These are phyloP conservation scores for Peronospora belbahrii DNA, from an alignment of 352 stramenopile genomes.

Conservation along the genomic window DNA sequence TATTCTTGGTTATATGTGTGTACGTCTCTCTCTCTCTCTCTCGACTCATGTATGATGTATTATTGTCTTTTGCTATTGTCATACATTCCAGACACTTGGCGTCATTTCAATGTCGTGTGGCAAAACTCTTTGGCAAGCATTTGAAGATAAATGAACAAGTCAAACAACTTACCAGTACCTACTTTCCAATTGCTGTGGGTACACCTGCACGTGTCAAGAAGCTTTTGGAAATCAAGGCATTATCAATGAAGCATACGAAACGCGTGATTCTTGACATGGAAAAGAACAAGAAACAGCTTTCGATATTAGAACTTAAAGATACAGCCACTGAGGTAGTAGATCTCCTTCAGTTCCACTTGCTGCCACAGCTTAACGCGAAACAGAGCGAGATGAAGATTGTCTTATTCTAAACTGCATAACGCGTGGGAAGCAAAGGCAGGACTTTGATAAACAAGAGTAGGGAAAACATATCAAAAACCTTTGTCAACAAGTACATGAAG, in stretches of 20 bases:
- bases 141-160: slow-evolving; percentile 87
- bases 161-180: slow-evolving; percentile 63
- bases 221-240: slow-evolving; percentile 61
- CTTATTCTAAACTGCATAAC: slow-evolving; percentile 78
- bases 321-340: slow-evolving; percentile 76
- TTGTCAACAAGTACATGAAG: too few species aligned
- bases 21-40: too few species aligned
- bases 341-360: slow-evolving; percentile 66
- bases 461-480: too few species aligned
- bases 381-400: slow-evolving; percentile 59
- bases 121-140: slow-evolving; percentile 95
- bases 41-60: too few species aligned
- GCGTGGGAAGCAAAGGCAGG: too few species aligned
- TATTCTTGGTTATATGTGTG: background rate
- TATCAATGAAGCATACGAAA: slow-evolving; percentile 74
- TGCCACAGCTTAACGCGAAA: slow-evolving; percentile 41
- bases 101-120: slow-evolving; percentile 86
- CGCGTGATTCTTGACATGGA: slow-evolving; percentile 82
- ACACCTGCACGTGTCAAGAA: slow-evolving; percentile 74
- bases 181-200: slow-evolving; percentile 71
- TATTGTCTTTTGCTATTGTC: background rate
- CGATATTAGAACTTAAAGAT: slow-evolving; percentile 78
- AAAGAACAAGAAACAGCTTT: slow-evolving; percentile 84
- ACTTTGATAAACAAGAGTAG: too few species aligned
- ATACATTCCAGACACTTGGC: slow-evolving; percentile 51